Percentiles rank a stretch among this genome's conserved stretches.
These are phyloP conservation scores for Kwoniella europaea DNA, from an alignment of 768 basidiomycete genomes.

Conservation along the genomic window DNA sequence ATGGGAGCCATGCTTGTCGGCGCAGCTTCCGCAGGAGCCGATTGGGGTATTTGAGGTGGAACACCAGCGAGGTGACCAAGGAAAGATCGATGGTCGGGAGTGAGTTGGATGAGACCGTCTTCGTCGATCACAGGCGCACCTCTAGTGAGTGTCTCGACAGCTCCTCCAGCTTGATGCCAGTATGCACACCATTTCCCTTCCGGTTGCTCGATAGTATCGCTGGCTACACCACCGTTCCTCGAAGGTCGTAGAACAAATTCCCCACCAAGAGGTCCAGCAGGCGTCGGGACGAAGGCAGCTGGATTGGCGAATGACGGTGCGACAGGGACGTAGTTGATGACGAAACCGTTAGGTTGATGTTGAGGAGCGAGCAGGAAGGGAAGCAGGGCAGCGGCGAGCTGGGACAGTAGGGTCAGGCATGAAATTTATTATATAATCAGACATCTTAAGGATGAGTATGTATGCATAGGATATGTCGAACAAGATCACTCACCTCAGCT, in stretches of 20 bases:
- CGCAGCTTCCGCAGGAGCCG: not conserved
- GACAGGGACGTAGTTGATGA: slow-evolving; percentile 84
- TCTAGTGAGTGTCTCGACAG: slow-evolving; percentile 34
- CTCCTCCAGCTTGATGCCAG: slow-evolving; percentile 81
- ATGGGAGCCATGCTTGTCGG: slow-evolving; percentile 21
- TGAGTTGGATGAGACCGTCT: slow-evolving; percentile 32
- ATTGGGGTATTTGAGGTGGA: slow-evolving; percentile 3
- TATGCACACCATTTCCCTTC: slow-evolving; percentile 62
- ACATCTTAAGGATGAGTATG: no score
- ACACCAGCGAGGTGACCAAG: slow-evolving; percentile 41
- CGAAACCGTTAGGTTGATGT: slow-evolving; percentile 89
- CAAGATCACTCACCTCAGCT: slow-evolving; percentile 66
- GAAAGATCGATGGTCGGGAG: slow-evolving; percentile 34
- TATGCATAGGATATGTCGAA: no score
- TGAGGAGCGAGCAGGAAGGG: slow-evolving; percentile 85
- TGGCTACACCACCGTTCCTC: slow-evolving; percentile 44
- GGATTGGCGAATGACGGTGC: slow-evolving; percentile 92
- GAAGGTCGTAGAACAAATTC: slow-evolving; percentile 38
- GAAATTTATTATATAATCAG: not conserved
- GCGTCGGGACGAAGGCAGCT: slow-evolving; percentile 76
- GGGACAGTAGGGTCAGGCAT: not conserved
- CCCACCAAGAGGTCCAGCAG: slow-evolving; percentile 43
- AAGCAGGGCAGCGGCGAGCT: slow-evolving; percentile 83
- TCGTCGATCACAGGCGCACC: slow-evolving; percentile 26
- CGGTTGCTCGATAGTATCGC: slow-evolving; percentile 36